Base-by-base conservation (phyloP, 345 rosid genomes). In the Gossypium herbaceum region DNA sequence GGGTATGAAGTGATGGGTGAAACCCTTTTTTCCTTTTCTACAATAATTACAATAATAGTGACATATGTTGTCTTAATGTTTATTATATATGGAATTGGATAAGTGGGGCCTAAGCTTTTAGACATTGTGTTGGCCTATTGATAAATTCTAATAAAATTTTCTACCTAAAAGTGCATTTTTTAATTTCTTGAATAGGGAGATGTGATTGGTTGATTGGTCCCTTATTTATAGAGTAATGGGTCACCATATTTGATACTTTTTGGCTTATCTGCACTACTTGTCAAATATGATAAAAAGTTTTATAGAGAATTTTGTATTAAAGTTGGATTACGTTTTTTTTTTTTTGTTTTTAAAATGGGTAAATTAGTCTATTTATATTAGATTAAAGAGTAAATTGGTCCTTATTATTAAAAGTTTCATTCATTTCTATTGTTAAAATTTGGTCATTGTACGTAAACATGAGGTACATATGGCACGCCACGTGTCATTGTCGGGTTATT, bases 131-230 rank as follows among this genome's bases (percentile, higher is more conserved):
- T 6, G 9, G 27, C 5, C 7, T 34, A 55, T 71, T 41, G 34
- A 71, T 27, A 17, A 56, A 71, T 11, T 0, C 45, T 19, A 58
- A 43, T 12, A 73, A 59, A 58, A 22, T 7, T 58, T 27, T 29
- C 22, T 16, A 72, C 55, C 65, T 12, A 58, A 9, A 43, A 68
- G n/a, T 13, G 22, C 24, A 0, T 19, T 0, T 6, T 59, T 45
- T 45, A 4, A 44, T 43, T 41, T 22, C 56, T 73, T 59, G 43
- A 59, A 58, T 59, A 43, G 22, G 24, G 44, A 56, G n/a, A 20
- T 12, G 54, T 57, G 15, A 29, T 59, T 73, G 75, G 75, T 45
- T 73, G 39, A 58, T 73, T 73, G 54, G 39, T 72, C 64, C 12
- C 13, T 56, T 41, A 44, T 57, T 41, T 55, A 22, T 34, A 19